Evolutionary conservation across 345 rosid genomes (phyloP).

Genomic region (Stellera chamaejasme): DNA sequence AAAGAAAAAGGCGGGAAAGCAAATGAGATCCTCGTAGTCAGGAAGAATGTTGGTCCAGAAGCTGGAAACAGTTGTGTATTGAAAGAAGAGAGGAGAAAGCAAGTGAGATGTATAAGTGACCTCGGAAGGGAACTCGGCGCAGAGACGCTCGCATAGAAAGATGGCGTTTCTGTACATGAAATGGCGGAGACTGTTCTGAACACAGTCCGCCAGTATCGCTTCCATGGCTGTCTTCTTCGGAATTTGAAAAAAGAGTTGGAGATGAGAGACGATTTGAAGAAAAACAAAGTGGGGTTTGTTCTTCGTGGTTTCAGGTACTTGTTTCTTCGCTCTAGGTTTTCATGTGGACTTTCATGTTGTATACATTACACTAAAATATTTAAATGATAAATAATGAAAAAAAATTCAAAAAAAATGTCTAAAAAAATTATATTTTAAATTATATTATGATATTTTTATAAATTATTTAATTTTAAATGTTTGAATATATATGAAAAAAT

Average conservation of each 20-base stretch:
- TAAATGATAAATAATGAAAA: no score
- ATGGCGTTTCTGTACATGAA: constrained; percentile 80
- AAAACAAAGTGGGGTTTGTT: constrained; percentile 17
- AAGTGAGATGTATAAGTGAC: constrained; percentile 19
- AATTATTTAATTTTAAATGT: no score
- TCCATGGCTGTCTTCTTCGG: constrained; percentile 53
- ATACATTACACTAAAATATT: no score
- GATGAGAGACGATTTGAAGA: constrained; percentile 13
- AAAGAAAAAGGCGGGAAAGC: not conserved
- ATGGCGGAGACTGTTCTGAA: constrained; percentile 78
- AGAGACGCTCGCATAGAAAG: constrained; percentile 96
- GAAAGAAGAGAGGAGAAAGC: not conserved
- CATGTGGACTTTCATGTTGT: no score
- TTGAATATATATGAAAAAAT: no score
- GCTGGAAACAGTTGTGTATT: no score
- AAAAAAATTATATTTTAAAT: no score
- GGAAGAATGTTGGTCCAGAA: no score
- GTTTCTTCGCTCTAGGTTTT: constrained; percentile 16
- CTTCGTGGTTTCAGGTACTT: constrained; percentile 9
- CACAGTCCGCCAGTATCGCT: constrained; percentile 69
- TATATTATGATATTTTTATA: no score
- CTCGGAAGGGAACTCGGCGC: constrained; percentile 98
- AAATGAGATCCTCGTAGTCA: not conserved
- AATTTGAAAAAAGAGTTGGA: not conserved
- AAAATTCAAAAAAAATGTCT: no score